Conservation (phyloP, 1,284 basidiomycete genomes). For the Naganishia sp. region DNA sequence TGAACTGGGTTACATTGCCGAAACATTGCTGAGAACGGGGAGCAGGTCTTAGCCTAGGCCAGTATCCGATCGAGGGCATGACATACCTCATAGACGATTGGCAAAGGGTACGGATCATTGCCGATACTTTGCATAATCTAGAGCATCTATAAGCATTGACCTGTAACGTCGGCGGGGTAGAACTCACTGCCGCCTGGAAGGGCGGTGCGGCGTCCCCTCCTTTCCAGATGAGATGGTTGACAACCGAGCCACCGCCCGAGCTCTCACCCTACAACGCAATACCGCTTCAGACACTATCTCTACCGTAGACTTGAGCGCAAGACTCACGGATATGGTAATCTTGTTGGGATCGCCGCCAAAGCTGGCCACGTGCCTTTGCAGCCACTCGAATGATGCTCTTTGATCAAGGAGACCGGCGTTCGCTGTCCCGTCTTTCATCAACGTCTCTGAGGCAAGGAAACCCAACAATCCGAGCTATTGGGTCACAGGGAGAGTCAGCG, state of each 20-base stretch:
- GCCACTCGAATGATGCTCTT: constrained; percentile 46
- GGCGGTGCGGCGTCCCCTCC: constrained; percentile 30
- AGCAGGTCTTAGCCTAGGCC: background rate
- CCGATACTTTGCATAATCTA: constrained; percentile 36
- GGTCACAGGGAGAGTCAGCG: too few species aligned
- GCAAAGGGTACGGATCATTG: constrained; percentile 35
- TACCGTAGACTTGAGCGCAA: background rate
- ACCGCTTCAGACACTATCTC: background rate
- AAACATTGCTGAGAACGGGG: constrained; percentile 31
- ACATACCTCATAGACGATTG: constrained; percentile 31
- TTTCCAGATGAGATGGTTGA: constrained; percentile 36
- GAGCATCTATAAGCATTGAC: background rate
- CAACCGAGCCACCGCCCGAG: constrained; percentile 36
- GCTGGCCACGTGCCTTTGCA: constrained; percentile 43
- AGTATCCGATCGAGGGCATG: background rate
- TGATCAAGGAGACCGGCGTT: constrained; percentile 54
- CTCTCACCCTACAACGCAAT: constrained; percentile 29
- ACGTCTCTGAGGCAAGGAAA: constrained; percentile 29
- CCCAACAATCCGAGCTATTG: constrained; percentile 15
- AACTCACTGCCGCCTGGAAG: constrained; percentile 34
- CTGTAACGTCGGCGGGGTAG: too few species aligned
- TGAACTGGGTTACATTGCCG: constrained; percentile 32
- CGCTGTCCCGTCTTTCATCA: constrained; percentile 32
- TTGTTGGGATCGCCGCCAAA: constrained; percentile 50
- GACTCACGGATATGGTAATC: constrained; percentile 44